phyloP scores from a whole-genome alignment of 2,329 filamentous ascomycete genomes.

The Trichoderma pleuroti region DNA sequence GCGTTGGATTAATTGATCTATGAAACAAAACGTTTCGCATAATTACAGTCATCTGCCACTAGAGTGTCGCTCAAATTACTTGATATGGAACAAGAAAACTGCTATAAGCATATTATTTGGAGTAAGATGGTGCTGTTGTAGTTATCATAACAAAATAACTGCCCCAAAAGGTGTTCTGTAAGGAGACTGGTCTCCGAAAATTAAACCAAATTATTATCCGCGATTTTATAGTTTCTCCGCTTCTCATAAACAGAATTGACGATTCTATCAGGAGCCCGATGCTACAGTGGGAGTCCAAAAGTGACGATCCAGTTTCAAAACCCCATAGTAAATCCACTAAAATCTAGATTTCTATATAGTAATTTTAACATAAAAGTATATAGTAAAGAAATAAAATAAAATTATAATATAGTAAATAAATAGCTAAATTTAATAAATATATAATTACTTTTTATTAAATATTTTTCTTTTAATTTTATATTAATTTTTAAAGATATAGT shows the following conservation, averaged over 20 bases:
- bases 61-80: background rate
- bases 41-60: background rate
- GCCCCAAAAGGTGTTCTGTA: background rate
- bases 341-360: too few species aligned
- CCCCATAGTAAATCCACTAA: too few species aligned
- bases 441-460: too few species aligned
- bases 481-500: too few species aligned
- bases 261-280: background rate
- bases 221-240: too few species aligned
- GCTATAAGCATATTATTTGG: background rate
- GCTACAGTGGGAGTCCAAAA: too few species aligned
- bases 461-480: too few species aligned
- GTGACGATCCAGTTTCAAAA: too few species aligned
- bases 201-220: background rate
- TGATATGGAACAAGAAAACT: background rate
- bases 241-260: background rate
- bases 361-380: too few species aligned
- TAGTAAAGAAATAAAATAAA: too few species aligned
- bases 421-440: too few species aligned
- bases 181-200: background rate
- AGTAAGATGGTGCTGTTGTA: background rate
- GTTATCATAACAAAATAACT: background rate
- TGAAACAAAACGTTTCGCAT: background rate
- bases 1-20: background rate
- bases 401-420: too few species aligned